Conservation (phyloP, 148 eudicot genomes). For the Nepenthes gracilis region DNA sequence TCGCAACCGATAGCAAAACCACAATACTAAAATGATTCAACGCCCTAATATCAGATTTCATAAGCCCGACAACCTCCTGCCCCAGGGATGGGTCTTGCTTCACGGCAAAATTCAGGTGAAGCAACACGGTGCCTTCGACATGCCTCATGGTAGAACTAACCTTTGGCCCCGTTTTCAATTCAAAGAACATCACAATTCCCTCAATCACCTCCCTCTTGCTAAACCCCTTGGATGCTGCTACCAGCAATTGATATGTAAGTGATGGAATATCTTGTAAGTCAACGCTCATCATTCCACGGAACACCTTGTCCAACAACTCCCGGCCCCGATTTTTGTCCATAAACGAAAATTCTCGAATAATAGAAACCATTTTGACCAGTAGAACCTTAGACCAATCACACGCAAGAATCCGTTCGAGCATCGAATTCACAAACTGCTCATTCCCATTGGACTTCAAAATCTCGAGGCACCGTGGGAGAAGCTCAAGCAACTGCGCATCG, state of each 20-base stretch:
- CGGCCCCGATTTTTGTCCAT: conserved; percentile 19
- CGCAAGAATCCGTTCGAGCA: conserved; percentile 17
- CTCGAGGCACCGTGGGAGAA: conserved; percentile 29
- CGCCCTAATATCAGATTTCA: conserved; percentile 28
- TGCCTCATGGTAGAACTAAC: conserved; percentile 25
- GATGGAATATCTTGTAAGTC: conserved; percentile 56
- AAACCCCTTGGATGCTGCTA: conserved; percentile 49
- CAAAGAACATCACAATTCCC: conserved; percentile 48
- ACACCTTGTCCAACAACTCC: conserved; percentile 34
- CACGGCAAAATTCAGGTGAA: conserved; percentile 57
- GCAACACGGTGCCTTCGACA: conserved; percentile 58
- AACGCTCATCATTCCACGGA: conserved; percentile 23
- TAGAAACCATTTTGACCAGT: conserved; percentile 33
- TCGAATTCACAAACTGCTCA: conserved; percentile 9
- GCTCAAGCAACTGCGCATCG: conserved; percentile 26
- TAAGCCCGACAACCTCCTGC: conserved; percentile 38
- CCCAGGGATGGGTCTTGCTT: conserved; percentile 54
- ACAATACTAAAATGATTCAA: conserved; percentile 45
- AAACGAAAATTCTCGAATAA: conserved; percentile 27
- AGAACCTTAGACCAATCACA: conserved; percentile 31
- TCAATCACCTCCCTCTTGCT: conserved; percentile 40
- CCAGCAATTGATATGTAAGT: conserved; percentile 41
- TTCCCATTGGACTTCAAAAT: conserved; percentile 17
- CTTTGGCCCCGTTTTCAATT: conserved; percentile 15
- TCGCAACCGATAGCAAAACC: conserved; percentile 39